A percentile compares a stretch with the other conserved stretches of the same genome.
Conservation (phyloP, 345 rosid species). For the Kernera saxatilis region DNA sequence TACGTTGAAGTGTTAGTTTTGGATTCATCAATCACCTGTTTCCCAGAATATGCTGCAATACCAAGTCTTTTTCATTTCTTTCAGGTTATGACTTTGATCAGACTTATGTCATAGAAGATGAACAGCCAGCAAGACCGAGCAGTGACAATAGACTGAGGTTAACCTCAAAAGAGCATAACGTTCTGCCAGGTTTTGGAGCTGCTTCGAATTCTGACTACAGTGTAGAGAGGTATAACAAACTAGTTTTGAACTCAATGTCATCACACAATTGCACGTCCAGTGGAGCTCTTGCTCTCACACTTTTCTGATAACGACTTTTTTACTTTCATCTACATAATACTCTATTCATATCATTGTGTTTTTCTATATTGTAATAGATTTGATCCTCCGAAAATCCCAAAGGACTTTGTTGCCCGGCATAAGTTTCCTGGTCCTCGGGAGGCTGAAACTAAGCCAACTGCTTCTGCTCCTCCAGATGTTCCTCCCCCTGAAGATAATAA, state of each 20-base stretch:
- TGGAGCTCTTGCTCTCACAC: neutral
- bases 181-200: slow-evolving; percentile 67
- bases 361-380: slow-evolving; percentile 50
- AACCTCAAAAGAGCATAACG: slow-evolving; percentile 52
- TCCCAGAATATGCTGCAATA: neutral
- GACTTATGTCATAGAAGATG: slow-evolving; percentile 66
- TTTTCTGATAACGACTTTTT: neutral
- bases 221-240: slow-evolving; percentile 59
- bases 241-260: neutral
- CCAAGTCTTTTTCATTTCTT: neutral
- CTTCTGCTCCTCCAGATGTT: slow-evolving; percentile 65
- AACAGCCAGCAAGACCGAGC: slow-evolving; percentile 52
- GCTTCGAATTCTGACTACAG: slow-evolving; percentile 60
- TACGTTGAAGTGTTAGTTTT: slow-evolving; percentile 2
- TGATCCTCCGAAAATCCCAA: slow-evolving; percentile 74
- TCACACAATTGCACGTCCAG: neutral
- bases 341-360: slow-evolving; percentile 2
- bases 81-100: slow-evolving; percentile 72
- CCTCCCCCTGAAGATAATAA: slow-evolving; percentile 72
- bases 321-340: neutral
- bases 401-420: slow-evolving; percentile 73
- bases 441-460: slow-evolving; percentile 35
- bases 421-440: slow-evolving; percentile 61
- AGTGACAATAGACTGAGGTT: slow-evolving; percentile 52
- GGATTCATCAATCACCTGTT: neutral